Base-by-base conservation (phyloP, 1,284 basidiomycete species). In the Sphagnurus paluster region DNA sequence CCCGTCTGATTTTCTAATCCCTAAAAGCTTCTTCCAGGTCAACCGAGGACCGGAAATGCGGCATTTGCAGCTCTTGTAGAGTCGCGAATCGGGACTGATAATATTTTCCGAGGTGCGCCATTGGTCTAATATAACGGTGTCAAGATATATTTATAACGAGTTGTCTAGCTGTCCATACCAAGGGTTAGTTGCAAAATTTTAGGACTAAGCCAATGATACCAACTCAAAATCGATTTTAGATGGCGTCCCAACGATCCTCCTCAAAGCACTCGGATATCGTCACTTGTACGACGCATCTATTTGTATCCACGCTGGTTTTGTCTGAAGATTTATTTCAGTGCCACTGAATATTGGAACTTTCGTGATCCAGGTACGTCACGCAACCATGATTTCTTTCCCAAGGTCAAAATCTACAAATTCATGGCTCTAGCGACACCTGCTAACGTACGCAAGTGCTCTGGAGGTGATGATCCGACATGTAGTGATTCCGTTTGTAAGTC, bases 281-380 rank as follows among this genome's bases (percentile, higher is more conserved):
- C 74, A 76, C 48, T 74, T 73, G 74, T 75, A 56, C 24, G 68
- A 45, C 13, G 5, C 5, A 21, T 26, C 26, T 42, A 38, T 19
- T 23, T 9, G 26, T 30, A 40, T 36, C 10, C 38, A 25, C 13
- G 36, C 39, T 23, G 33, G 39, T 20, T 38, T 34, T 16, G 3
- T 33, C 29, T 19, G 30, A n/a, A n/a, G n/a, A n/a, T n/a, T n/a
- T n/a, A n/a, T n/a, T 37, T 28, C 39, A 76, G 72, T 43, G 71
- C 58, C 10, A 65, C 67, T 1, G 71, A 76, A 52, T 76, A 69
- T 52, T 77, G 74, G 75, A 64, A 74, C 35, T 71, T 68, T 48
- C 28, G 54, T 20, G 73, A 76, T 17, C 63, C 55, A 24, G 52
- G 61, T 61, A 38, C 38, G 2, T 21, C 25, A 16, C 8, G n/a